These are phyloP conservation scores for Coprinopsis sp. DNA, from an alignment of 768 basidiomycete species.

Conservation along the genomic window DNA sequence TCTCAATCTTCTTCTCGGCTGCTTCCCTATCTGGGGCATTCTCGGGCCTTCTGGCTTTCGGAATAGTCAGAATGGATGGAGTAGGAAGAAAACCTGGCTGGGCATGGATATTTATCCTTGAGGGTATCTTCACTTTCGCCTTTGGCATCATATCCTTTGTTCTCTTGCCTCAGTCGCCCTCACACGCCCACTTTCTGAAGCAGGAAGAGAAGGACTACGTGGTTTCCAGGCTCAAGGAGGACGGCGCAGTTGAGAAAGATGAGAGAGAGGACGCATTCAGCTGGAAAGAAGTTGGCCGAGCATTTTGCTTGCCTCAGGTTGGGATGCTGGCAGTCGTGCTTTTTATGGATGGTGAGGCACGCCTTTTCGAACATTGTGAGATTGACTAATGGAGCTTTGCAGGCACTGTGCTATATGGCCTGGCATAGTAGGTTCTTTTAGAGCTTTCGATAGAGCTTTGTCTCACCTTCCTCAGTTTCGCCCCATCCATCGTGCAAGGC, in stretches of 20 bases:
- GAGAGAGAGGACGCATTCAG: slow-evolving; percentile 42
- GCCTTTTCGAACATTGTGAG: background rate
- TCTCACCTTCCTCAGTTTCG: slow-evolving; percentile 41
- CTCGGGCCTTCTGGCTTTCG: slow-evolving; percentile 63
- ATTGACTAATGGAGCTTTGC: slow-evolving; percentile 1
- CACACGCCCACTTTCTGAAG: slow-evolving; percentile 45
- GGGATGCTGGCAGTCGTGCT: slow-evolving; percentile 45
- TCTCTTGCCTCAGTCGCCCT: slow-evolving; percentile 34
- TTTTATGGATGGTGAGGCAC: slow-evolving; percentile 45
- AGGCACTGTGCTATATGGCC: slow-evolving; percentile 43
- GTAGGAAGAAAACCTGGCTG: slow-evolving; percentile 51
- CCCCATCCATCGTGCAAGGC: slow-evolving; percentile 64
- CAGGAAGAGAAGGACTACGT: slow-evolving; percentile 46
- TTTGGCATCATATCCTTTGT: slow-evolving; percentile 51
- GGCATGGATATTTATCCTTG: slow-evolving; percentile 67
- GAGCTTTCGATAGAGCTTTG: slow-evolving; percentile 2
- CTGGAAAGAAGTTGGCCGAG: slow-evolving; percentile 50
- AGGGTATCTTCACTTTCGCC: slow-evolving; percentile 60
- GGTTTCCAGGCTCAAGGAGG: slow-evolving; percentile 32
- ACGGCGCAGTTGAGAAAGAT: slow-evolving; percentile 33
- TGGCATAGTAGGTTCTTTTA: slow-evolving; percentile 40
- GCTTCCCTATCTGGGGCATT: slow-evolving; percentile 62
- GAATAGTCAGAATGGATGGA: slow-evolving; percentile 62
- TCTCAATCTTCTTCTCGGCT: slow-evolving; percentile 46
- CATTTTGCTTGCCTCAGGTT: slow-evolving; percentile 50